Conservation (phyloP, 2,329 filamentous ascomycete species). For the Colletotrichum sp. region DNA sequence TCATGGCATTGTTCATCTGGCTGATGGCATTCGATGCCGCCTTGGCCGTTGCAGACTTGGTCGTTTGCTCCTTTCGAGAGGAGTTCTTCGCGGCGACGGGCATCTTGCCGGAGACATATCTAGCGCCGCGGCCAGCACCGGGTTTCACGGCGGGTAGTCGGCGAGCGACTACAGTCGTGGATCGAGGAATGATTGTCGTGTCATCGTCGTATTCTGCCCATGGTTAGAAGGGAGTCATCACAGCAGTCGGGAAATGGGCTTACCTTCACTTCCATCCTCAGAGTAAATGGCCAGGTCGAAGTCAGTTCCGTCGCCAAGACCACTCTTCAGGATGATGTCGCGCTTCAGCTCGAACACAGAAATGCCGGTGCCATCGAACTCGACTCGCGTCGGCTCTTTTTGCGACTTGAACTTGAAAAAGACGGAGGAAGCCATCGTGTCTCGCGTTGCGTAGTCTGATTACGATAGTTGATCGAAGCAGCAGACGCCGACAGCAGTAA, state of each 20-base stretch:
- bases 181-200: constrained; percentile 94
- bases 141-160: constrained; percentile 83
- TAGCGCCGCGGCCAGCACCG: constrained; percentile 87
- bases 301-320: constrained; percentile 92
- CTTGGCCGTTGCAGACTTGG: constrained; percentile 63
- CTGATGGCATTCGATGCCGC: constrained; percentile 61
- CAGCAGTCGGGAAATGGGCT: constrained; percentile 35
- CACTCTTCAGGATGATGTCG: constrained; percentile 95
- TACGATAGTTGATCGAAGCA: constrained; percentile 7
- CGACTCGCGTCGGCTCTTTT: constrained; percentile 91
- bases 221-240: constrained; percentile 1
- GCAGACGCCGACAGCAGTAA: neutral
- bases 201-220: constrained; percentile 93
- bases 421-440: constrained; percentile 90
- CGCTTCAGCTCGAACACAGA: constrained; percentile 98
- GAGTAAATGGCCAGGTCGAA: constrained; percentile 96
- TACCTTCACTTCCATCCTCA: constrained; percentile 90
- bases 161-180: constrained; percentile 89
- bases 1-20: constrained; percentile 79
- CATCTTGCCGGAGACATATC: constrained; percentile 97
- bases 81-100: constrained; percentile 86
- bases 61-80: constrained; percentile 67
- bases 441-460: neutral
- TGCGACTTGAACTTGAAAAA: constrained; percentile 99
- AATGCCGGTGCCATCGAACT: constrained; percentile 97